Base-by-base conservation (phyloP, 2,329 filamentous ascomycete species). In the Neopestalotiopsis sp. region DNA sequence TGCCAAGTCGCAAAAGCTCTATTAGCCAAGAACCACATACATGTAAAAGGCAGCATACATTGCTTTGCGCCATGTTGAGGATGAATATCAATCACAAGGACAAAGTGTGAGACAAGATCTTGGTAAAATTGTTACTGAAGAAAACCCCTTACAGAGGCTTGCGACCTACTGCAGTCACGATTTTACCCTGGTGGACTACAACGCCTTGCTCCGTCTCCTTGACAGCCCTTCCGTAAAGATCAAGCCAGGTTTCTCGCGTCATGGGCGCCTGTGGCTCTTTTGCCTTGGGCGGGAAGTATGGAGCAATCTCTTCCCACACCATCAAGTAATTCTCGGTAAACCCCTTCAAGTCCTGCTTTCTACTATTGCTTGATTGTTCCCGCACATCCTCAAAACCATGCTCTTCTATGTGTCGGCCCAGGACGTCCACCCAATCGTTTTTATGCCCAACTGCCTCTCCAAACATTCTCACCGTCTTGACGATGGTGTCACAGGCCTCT, bases 241-340 rank as follows among this genome's bases (percentile, higher is more conserved):
- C 69, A 4, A 62, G 30, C 69, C 70, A 77, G 3, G 61, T 14
- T 59, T 77, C 74, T 10, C 69, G 59, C 2, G 74, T 72, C 42
- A 74, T 52, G 7, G 73, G 70, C 4, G 71, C 71, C 5, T 73
- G 13, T 1, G 73, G 70, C 2, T 66, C 58, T 14, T 69, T 24
- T 4, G 70, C 68, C 66, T 71, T 71, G 3, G 71, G 63, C 4
- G 73, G 71, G 40, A 74, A 75, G n/a, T 71, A 68, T 1, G 70
- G 66, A 4, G 69, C 64, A 0, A 75, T 63, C 20, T 77, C 75
- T 45, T 74, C 71, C 66, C 74, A 75, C 1, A 75, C 73, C 72
- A 76, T 75, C 14, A 77, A 56, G 49, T 73, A 74, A 42, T 76
- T 69, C 2, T 77, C 74, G 0, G 75, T 75, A 73, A 72, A 77